Evolutionary conservation across 2,329 filamentous ascomycete genomes (phyloP).

Genomic region (Penicillium sclerotigenum): DNA sequence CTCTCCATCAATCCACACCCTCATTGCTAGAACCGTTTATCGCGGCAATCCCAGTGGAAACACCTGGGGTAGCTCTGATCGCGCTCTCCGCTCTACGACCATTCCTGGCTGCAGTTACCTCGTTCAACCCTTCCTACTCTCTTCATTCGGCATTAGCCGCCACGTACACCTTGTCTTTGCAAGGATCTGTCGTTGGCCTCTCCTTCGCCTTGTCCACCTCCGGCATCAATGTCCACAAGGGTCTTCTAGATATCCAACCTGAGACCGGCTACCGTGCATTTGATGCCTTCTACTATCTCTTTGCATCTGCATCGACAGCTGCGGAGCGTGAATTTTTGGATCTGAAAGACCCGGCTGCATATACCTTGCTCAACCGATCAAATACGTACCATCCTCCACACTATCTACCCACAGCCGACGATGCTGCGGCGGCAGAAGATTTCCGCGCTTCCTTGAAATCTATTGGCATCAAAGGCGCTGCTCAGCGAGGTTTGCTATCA

Average conservation of each 20-base stretch:
- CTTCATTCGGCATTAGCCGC: conserved; percentile 78
- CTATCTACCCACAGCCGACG: conserved; percentile 88
- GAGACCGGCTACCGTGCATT: conserved; percentile 86
- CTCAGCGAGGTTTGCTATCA: conserved; percentile 79
- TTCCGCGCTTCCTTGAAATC: conserved; percentile 82
- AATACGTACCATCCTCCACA: conserved; percentile 81
- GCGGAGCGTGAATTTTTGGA: conserved; percentile 86
- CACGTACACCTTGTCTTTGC: conserved; percentile 74
- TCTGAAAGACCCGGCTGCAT: conserved; percentile 72
- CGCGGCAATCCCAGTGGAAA: conserved; percentile 71
- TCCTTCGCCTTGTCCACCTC: conserved; percentile 77
- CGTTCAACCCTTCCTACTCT: conserved; percentile 79
- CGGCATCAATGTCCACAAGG: conserved; percentile 78
- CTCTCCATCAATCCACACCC: conserved; percentile 82
- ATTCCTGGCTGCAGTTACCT: conserved; percentile 83
- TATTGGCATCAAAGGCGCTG: conserved; percentile 87
- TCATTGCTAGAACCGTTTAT: conserved; percentile 81
- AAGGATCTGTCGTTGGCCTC: conserved; percentile 73
- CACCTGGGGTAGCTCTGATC: conserved; percentile 72
- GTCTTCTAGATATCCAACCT: conserved; percentile 74
- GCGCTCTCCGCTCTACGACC: conserved; percentile 78
- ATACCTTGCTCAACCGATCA: conserved; percentile 75
- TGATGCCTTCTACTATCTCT: conserved; percentile 95
- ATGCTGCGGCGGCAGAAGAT: conserved; percentile 88
- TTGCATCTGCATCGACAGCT: conserved; percentile 84